Base-by-base conservation (phyloP, 768 basidiomycete genomes). In the Leccinellum rugosiceps region DNA sequence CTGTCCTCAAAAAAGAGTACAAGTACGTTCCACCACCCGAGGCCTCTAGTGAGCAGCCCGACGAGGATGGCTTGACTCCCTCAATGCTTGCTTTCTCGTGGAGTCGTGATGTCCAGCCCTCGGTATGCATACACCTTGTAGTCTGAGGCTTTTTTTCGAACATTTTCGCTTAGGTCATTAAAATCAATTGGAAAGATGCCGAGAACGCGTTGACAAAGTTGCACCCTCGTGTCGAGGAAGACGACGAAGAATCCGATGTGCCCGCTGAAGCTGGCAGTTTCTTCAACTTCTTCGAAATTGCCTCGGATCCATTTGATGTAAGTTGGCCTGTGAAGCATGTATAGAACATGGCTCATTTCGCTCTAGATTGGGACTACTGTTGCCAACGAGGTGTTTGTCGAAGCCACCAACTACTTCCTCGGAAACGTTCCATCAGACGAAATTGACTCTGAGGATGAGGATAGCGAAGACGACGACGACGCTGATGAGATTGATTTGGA, bases 401-500 rank as follows among this genome's bases (percentile, higher is more conserved):
- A 90, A 56, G 89, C 87, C 6, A 87, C 91, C 61, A 87, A 92
- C 52, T 90, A 85, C 65, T 94, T 92, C 82, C 76, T 87, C 50
- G 91, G 90, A 28, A 80, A 83, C 56, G 76, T 77, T 19, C 80
- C 80, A 7, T 81, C 77, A 6, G 84, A 84, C 19, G 84, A 86
- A 21, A 58, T 80, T 43, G 86, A 88, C 68, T 82, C 80, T 41
- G 86, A 87, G 32, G 86, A 86, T 14, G 84, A 86, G 45, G 80
- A 83, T 8, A 82, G 83, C 8, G 85, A 87, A 13, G 85, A 90
- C 3, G 86, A 88, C 31, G 88, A 90, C 25, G 86, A 90, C 23
- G 90, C 83, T 46, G 90, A 86, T 45, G 92, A 93, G 71, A 94
- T 94, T 74, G 92, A 94, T 74, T 75, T 94, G 56, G 92, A 94